Evolutionary conservation across 2,329 filamentous ascomycete species (phyloP), one percentile per base, ranked within the genome.

Genomic region (Claviceps humidiphila): DNA sequence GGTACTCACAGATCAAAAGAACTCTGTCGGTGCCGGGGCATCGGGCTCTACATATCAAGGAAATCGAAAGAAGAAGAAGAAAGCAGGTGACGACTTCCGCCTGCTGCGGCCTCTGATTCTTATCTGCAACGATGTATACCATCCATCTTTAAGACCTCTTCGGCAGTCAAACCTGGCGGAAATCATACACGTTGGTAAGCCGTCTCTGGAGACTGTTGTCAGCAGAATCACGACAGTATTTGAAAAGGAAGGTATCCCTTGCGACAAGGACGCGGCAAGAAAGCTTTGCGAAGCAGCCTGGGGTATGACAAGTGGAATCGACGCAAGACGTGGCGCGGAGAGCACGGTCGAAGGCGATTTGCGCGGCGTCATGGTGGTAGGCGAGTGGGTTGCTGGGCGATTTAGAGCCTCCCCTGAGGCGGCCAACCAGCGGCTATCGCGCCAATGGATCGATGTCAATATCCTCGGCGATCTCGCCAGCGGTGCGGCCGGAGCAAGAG

Each of bases 51-150:
- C 55, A 16, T 43, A 49, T 16, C 56, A 56, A 6, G 51, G 59
- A 14, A 53, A 53, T 22, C 59, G 57, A 14, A 79, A 74, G 58
- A 87, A 82, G 67, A 88, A 80, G 66, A 44, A 80, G 66, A 91
- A 89, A 64, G 30, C 30, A 34, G 84, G 84, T 0, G 91, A 97
- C 61, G 85, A 84, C 54, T 98, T 98, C 64, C 80, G 86, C 43
- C 77, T 96, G 56, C 79, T 95, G 69, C 78, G 93, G 46, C 93
- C 93, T 0, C 74, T 98, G 34, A 89, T 98, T 49, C 74, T 98
- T 47, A 93, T 98, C 59, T 98, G 93, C 72, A 98, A 98, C 61
- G 94, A 98, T 65, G 82, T 97, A 1, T 98, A 98, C 63, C 89
- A 95, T 59, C 84, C 91, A 4, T 87, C 90, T 20, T 75, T 98